Evolutionary conservation across 345 rosid genomes (phyloP), one percentile per base, ranked within the genome.

Genomic region (Corymbia maculata): DNA sequence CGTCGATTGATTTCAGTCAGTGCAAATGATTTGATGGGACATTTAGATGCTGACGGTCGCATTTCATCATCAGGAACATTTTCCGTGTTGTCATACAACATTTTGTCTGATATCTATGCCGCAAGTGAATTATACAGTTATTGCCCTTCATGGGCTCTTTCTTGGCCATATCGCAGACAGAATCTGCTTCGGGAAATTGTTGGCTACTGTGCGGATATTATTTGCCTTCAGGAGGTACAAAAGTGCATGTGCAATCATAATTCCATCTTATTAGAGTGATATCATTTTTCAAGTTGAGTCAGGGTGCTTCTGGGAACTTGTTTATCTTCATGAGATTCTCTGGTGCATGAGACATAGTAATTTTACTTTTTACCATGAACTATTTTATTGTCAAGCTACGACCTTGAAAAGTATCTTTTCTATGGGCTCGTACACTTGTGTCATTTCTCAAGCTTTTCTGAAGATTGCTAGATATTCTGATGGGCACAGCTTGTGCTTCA

Each of bases 1-100:
- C 98, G 99, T 85, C 93, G 91, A 89, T 61, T 98, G 93, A 92
- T 98, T 89, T 94, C 98, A 24, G 95, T 97, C 47, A 93, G 91
- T 79, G 96, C 94, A 89, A 93, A 87, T 88, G 99, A 96, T 90
- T 88, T 90, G 88, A 90, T 93, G 89, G 94, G 94, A 22, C 97
- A 94, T 88, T 90, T 94, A 75, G 97, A 96, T 94, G 86, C 94
- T 75, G 97, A 95, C 91, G 97, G 96, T 59, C 96, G 96, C 45
- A 42, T 92, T 75, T 92, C 96, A 64, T 93, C 98, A 24, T 80
- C 95, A 15, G 98, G 99, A 55, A 91, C 91, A 52, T 93, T 94
- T 89, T 90, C 93, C 44, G 95, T 95, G 87, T 93, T 94, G 88
- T 93, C 94, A 32, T 95, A 94, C 89, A 95, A 94, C 85, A 85